Evolutionary conservation across 768 basidiomycete genomes (phyloP), one percentile per base, ranked within the genome.

Genomic region (Boletellus sp.): DNA sequence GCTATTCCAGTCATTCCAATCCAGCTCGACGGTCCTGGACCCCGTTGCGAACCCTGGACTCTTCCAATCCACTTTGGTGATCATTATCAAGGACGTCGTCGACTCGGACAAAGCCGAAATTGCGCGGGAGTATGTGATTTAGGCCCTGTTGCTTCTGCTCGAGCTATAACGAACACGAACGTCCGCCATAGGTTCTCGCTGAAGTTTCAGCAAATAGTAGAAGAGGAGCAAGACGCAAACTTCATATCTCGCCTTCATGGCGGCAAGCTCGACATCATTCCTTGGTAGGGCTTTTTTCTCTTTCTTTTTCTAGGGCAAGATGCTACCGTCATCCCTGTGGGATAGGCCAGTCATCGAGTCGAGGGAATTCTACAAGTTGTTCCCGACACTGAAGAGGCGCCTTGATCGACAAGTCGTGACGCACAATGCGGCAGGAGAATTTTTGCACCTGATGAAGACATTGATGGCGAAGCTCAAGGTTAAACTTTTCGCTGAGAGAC

Each of bases 61-160:
- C 19, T 84, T 84, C 65, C 77, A 74, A 49, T 83, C 80, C 0
- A 79, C 73, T 0, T 69, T 84, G 12, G 73, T 74, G 7, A 83
- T 84, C 53, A 81, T 84, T 43, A 83, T 84, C 61, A 85, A 84
- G 77, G 83, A 84, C 42, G 83, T 85, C 11, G 73, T 81, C 5
- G 83, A 84, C 42, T 74, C 78, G 0, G 83, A 84, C 57, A 80
- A 75, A 57, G 61, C 60, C 0, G 83, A 84, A 44, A 81, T 84
- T 31, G 76, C 73, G 7, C 66, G 74, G 58, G 82, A 84, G 82
- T 83, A 54, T 56, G 78, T 33, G 3, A 8, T 19, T 22, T 42
- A 12, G 24, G n/a, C 11, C 16, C 47, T 32, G 36, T 31, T 24
- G 0, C 1, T 20, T 13, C 17, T 23, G 8, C 42, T 5, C 10